A percentile compares a stretch with the other conserved stretches of the same genome.
These are phyloP conservation scores for Candida sonorensis DNA, from an alignment of 805 yeast species.

Conservation along the genomic window DNA sequence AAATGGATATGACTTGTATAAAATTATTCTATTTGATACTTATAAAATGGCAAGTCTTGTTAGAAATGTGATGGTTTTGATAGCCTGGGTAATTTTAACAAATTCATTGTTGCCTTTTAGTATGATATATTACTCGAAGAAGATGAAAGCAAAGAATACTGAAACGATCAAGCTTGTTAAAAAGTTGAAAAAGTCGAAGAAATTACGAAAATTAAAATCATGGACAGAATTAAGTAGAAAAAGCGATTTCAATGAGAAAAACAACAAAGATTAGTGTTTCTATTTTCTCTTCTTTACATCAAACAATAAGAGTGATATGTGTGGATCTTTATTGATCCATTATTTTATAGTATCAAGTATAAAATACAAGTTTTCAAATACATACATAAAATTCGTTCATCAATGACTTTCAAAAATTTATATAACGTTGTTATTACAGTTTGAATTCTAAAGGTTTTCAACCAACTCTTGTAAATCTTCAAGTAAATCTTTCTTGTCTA, in stretches of 20 bases:
- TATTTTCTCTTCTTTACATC: too few species aligned
- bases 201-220: constrained; percentile 1
- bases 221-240: not conserved
- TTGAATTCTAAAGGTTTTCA: constrained; percentile 1
- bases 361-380: too few species aligned
- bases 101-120: constrained; percentile 34
- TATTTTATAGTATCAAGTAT: too few species aligned
- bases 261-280: too few species aligned
- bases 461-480: constrained; percentile 24
- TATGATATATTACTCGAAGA: constrained; percentile 14
- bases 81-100: constrained; percentile 52
- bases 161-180: constrained; percentile 11
- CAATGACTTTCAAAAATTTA: too few species aligned
- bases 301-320: too few species aligned
- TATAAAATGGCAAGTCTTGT: constrained; percentile 49
- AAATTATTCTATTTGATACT: constrained; percentile 50
- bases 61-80: constrained; percentile 49
- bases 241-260: not conserved
- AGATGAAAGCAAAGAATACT: constrained; percentile 7
- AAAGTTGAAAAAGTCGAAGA: constrained; percentile 7
- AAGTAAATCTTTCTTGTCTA: constrained; percentile 38
- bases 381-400: too few species aligned
- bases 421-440: too few species aligned
- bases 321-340: too few species aligned
- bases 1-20: constrained; percentile 49